Evolutionary conservation across 1,284 basidiomycete genomes (phyloP).

Genomic region (Exsudoporus floridanus): DNA sequence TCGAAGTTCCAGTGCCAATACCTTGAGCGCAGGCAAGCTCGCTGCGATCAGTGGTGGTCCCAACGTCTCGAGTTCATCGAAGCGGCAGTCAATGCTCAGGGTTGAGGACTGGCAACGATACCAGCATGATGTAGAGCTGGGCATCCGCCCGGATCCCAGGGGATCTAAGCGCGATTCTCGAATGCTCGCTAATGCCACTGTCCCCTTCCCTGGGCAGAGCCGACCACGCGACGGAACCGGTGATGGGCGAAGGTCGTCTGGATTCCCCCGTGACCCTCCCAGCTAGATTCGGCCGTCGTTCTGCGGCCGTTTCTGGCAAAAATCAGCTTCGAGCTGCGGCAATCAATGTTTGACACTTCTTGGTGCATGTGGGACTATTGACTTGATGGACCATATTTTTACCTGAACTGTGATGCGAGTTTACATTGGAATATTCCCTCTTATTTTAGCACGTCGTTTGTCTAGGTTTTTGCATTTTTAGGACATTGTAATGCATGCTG

Average conservation of each 20-base stretch:
- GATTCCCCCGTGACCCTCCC: conserved; percentile 31
- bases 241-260: conserved; percentile 30
- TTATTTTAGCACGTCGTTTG: conserved; percentile 12
- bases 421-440: conserved; percentile 19
- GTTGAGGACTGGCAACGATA: conserved; percentile 80
- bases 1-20: conserved; percentile 49
- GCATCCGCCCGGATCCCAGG: conserved; percentile 30
- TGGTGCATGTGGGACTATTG: conserved; percentile 20
- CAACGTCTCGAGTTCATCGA: conserved; percentile 44
- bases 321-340: conserved; percentile 1
- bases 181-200: conserved; percentile 33
- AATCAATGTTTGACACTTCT: conserved; percentile 14
- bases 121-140: conserved; percentile 53
- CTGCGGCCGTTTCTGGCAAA: background rate
- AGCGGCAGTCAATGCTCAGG: conserved; percentile 68
- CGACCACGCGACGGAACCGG: conserved; percentile 27
- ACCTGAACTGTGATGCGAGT: conserved; percentile 6
- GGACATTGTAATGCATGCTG: conserved; percentile 24
- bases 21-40: conserved; percentile 60
- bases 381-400: conserved; percentile 24
- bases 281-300: conserved; percentile 20
- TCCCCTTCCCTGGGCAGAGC: conserved; percentile 48
- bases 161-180: conserved; percentile 40
- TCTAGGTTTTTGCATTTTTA: conserved; percentile 5
- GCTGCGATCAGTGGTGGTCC: conserved; percentile 42